Percentiles rank a stretch among this genome's conserved stretches.
phyloP scores from a whole-genome alignment of 129 eudicot species.

The carrot (Daucus carota) region DH1_v3.0 NC_030384.2:15081501-15082000 shows the following conservation, averaged over 20 bases:
- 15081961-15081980: constrained; percentile 53
- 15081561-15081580: constrained; percentile 59
- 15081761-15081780: constrained; percentile 65
- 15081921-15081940: constrained; percentile 34
- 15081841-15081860: neutral
- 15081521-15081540: no score
- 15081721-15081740: constrained; percentile 17
- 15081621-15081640: constrained; percentile 48
- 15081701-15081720: neutral
- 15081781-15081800: constrained; percentile 71
- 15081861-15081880: neutral
- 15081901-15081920: constrained; percentile 4
- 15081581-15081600: constrained; percentile 60
- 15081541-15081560: constrained; percentile 67
- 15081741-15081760: constrained; percentile 64
- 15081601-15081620: constrained; percentile 73
- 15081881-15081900: neutral
- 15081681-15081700: constrained; percentile 1
- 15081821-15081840: constrained; percentile 59
- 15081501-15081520: no score
- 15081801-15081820: constrained; percentile 67
- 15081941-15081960: constrained; percentile 55
- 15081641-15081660: neutral
- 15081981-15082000: constrained; percentile 62
- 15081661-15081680: no score